Base-by-base conservation (phyloP, 305 asterid species). In the Fraxinus sp. region DNA sequence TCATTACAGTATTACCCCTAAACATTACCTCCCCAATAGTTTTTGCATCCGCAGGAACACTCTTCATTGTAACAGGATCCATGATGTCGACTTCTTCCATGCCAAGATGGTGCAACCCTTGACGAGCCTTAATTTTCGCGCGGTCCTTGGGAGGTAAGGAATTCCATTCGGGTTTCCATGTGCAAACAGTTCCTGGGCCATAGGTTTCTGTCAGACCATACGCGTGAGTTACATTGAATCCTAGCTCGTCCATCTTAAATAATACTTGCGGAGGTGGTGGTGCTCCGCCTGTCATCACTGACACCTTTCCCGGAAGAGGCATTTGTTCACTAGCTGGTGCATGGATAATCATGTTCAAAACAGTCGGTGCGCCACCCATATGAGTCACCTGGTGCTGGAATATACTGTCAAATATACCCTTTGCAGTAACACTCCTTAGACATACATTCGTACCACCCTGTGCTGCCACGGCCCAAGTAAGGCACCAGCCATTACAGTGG, bases 401-500 rank as follows among this genome's bases (percentile, higher is more conserved):
- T 68, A 94, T 81, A 14, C 68, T 73, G 10, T 85, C 87, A 49
- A 91, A 94, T 62, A 89, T 88, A 8, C 86, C 94, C 84, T 84
- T 82, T 1, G 95, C 86, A 1, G 94, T 92, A 26, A 91, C 91
- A 18, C 84, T 86, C 79, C 97, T 83, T 3, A 92, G 83, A 80
- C 93, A 92, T 35, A 94, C 37, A 6, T 91, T 94, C 0, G 94
- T 91, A 33, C 98, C 97, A 1, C 97, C 98, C 74, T 90, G 98
- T 0, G 97, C 97, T 0, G 95, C 95, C 83, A 91, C 88, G 11
- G 81, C 92, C 98, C 98, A 93, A 6, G 91, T 80, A 46, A 87
- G 86, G 87, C 93, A 91, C 98, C 97, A 93, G 13, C 98, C 97
- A 9, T 91, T 93, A 88, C 97, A 92, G 75, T 93, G 98, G 71